phyloP scores from a whole-genome alignment of 179 eudicot genomes.

The Amaranthus tricolor region DNA sequence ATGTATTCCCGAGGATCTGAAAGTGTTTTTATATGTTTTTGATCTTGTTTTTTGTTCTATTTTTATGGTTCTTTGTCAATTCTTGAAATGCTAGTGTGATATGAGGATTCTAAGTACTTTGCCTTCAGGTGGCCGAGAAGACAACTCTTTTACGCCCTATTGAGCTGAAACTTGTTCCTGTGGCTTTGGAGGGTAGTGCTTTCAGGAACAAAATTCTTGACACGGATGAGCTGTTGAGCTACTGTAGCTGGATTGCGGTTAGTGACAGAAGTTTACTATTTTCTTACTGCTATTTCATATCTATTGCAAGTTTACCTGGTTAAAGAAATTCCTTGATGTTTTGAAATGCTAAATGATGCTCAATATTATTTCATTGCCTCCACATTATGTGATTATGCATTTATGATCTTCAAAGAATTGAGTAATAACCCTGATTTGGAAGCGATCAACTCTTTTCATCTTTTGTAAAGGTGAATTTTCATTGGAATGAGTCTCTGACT shows the following conservation, averaged over 20 bases:
- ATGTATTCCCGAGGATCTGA: neutral
- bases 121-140: conserved; percentile 80
- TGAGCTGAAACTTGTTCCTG: conserved; percentile 79
- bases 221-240: conserved; percentile 82
- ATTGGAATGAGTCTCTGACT: neutral
- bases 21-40: neutral
- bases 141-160: conserved; percentile 77
- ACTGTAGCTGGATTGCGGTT: conserved; percentile 88
- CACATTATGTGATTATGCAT: neutral
- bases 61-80: neutral
- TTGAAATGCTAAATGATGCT: conserved; percentile 7
- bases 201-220: conserved; percentile 80
- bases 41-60: neutral
- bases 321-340: neutral
- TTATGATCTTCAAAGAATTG: neutral
- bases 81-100: conserved; percentile 11
- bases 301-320: neutral
- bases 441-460: neutral
- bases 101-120: conserved; percentile 12
- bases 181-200: conserved; percentile 90
- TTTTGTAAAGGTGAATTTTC: neutral
- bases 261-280: conserved; percentile 24
- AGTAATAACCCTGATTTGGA: neutral
- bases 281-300: neutral
- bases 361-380: neutral